Evolutionary conservation across 768 basidiomycete genomes (phyloP).

Genomic region (Psilocybe sp.): DNA sequence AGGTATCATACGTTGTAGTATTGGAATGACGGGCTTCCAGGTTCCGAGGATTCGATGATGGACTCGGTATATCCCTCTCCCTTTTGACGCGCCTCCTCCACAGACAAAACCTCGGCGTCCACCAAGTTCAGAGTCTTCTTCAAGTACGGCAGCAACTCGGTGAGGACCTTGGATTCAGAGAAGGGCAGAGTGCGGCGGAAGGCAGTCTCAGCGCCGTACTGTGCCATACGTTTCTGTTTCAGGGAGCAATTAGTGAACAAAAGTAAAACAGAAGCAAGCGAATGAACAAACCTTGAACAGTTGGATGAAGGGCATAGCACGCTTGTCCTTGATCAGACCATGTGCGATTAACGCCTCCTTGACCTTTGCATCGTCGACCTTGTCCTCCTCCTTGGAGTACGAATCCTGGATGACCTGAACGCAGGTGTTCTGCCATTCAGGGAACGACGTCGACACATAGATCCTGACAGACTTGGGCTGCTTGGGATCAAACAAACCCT

Average conservation of each 20-base stretch:
- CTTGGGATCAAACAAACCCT: conserved; percentile 74
- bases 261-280: background rate
- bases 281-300: conserved; percentile 73
- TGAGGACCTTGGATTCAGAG: conserved; percentile 73
- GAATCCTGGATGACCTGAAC: conserved; percentile 72
- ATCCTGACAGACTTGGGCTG: conserved; percentile 81
- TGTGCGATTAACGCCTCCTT: conserved; percentile 61
- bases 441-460: conserved; percentile 90
- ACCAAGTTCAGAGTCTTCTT: conserved; percentile 70
- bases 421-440: conserved; percentile 89
- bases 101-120: conserved; percentile 68
- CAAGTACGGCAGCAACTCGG: conserved; percentile 74
- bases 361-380: conserved; percentile 82
- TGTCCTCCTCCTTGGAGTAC: conserved; percentile 53
- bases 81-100: conserved; percentile 62
- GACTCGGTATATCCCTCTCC: conserved; percentile 58
- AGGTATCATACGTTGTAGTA: conserved; percentile 66
- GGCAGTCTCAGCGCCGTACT: conserved; percentile 71
- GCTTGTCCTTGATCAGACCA: conserved; percentile 94
- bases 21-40: conserved; percentile 82
- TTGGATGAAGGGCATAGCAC: conserved; percentile 92
- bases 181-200: conserved; percentile 84
- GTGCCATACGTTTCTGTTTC: conserved; percentile 73
- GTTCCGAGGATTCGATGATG: conserved; percentile 85
- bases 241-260: background rate